Evolutionary conservation across 352 stramenopile genomes (phyloP), one percentile per base, ranked within the genome.

Genomic region (Phytophthora ramorum): DNA sequence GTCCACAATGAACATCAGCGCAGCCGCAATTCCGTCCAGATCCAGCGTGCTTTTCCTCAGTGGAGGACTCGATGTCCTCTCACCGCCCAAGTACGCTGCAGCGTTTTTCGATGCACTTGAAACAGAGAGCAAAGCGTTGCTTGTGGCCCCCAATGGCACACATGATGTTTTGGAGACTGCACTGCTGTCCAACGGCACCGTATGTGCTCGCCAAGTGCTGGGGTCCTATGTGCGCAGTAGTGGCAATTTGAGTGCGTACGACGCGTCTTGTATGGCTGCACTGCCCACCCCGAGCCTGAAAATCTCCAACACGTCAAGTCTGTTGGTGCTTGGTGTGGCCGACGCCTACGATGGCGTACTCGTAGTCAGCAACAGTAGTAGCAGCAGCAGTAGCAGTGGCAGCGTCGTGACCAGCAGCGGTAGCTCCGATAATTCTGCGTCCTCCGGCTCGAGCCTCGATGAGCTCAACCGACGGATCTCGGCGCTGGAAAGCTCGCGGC

Each of bases 31-130:
- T 50, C 30, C 48, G 0, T 50, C 58, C 24, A 53, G 40, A 49
- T 19, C 81, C 4, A 89, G 75, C 22, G 75, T 91, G 24, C 60
- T 94, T n/a, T 46, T 92, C 7, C 57, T 94, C 10, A 73, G 68
- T 16, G 79, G 80, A 26, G 67, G 63, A 0, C 61, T 87, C 43
- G 84, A 94, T 46, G 69, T 55, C 0, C 32, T 81, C 35, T 77
- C 81, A 12, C 73, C 79, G 12, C 43, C 66, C 16, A 70, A 72
- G 26, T 79, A 90, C 58, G 78, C 85, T 6, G 58, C 77, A 44
- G 66, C 60, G 13, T 55, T 92, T 4, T 71, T 78, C 22, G 56
- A 79, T 35, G 55, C 65, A 2, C 59, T 90, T 26, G 47, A 62
- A 14, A 79, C 73, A 14, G 58, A 58, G 3, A 64, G 58, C 19